These are phyloP conservation scores for Taphrina deformans DNA, from an alignment of 1,139 yeast genomes.

Conservation along the genomic window DNA sequence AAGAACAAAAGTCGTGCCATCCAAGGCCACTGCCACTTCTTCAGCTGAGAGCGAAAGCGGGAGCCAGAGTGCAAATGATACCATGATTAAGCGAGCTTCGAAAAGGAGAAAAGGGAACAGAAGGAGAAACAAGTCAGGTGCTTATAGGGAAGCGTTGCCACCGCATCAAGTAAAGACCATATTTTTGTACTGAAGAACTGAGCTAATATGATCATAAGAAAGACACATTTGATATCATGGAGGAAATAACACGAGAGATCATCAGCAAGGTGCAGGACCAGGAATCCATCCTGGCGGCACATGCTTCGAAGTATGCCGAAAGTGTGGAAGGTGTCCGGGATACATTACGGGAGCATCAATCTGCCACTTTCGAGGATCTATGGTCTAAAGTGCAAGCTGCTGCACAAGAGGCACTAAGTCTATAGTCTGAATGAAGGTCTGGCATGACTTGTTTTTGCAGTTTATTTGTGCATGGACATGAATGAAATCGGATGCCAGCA, in stretches of 20 bases:
- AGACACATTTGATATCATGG: constrained; percentile 8
- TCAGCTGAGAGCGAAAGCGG: background rate
- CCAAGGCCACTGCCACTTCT: no score
- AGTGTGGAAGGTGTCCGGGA: background rate
- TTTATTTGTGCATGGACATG: no score
- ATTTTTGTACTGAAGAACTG: no score
- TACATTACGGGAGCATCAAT: background rate
- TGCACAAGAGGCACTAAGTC: background rate
- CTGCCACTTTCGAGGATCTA: background rate
- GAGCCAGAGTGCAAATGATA: no score
- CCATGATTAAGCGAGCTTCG: background rate
- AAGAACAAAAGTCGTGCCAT: no score
- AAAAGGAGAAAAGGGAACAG: background rate
- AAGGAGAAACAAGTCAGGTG: background rate
- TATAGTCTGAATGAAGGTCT: background rate
- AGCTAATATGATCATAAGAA: background rate
- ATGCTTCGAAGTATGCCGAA: background rate
- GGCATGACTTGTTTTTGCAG: no score
- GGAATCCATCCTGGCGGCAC: background rate
- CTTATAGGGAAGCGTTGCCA: background rate
- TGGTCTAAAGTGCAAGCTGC: background rate
- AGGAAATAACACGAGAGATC: background rate
- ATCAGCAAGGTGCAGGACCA: background rate
- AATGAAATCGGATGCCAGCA: no score
- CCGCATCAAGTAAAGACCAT: background rate